Conservation (phyloP, 192 early-diverging fungal genomes). For the Linnemannia exigua region DNA sequence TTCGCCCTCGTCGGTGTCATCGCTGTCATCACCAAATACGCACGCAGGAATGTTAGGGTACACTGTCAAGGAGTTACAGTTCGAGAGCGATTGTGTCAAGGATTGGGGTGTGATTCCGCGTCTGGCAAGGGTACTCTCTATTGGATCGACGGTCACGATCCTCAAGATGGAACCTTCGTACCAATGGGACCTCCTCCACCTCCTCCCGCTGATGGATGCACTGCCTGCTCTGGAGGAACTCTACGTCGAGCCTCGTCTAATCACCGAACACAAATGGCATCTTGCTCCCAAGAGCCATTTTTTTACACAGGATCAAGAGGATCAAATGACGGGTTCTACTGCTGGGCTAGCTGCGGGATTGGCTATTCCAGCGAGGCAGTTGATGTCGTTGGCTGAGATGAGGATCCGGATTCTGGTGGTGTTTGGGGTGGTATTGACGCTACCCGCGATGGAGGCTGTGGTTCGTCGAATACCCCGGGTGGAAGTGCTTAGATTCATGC, state of each 20-base stretch:
- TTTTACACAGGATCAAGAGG: background rate
- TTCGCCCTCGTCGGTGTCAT: too few relatives aligned
- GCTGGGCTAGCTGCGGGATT: background rate
- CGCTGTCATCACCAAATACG: too few relatives aligned
- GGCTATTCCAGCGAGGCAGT: background rate
- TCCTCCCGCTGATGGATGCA: background rate
- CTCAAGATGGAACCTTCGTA: background rate
- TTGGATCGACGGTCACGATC: background rate
- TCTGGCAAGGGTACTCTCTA: background rate
- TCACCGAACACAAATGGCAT: background rate
- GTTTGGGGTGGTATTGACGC: background rate
- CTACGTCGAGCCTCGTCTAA: background rate
- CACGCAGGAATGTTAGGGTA: background rate
- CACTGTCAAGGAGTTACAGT: background rate
- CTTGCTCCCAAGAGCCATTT: background rate
- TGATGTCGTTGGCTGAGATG: background rate
- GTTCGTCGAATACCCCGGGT: background rate
- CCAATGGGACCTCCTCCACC: background rate
- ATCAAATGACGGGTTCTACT: background rate
- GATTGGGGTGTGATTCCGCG: background rate
- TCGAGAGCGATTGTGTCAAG: background rate
- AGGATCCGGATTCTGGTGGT: background rate
- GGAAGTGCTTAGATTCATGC: background rate
- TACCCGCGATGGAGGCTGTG: background rate
- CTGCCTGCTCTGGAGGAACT: background rate